phyloP scores from a whole-genome alignment of 768 basidiomycete genomes.

The Kwoniella bestiolae region DNA sequence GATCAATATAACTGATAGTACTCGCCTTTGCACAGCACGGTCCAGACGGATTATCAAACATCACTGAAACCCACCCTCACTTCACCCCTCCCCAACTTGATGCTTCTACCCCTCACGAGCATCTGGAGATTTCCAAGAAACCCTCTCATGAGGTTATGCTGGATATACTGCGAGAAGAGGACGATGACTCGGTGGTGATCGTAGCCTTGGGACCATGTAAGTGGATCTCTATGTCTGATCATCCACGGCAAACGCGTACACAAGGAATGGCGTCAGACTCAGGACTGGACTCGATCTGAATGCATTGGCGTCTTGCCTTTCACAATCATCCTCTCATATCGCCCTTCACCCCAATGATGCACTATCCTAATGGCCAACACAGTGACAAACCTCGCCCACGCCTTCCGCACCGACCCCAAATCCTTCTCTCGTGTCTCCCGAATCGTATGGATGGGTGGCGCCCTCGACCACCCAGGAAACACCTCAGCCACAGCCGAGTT shows the following conservation, averaged over 20 bases:
- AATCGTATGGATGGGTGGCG: conserved; percentile 92
- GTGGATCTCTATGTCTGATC: conserved; percentile 24
- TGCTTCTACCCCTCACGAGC: conserved; percentile 32
- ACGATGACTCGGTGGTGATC: conserved; percentile 50
- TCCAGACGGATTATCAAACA: conserved; percentile 57
- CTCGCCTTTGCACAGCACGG: conserved; percentile 47
- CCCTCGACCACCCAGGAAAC: conserved; percentile 88
- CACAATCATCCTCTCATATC: background rate
- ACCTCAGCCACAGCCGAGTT: conserved; percentile 81
- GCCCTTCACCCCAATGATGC: background rate
- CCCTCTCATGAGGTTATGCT: conserved; percentile 54
- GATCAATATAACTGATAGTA: conserved; percentile 2
- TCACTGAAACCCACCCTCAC: conserved; percentile 55
- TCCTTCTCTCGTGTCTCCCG: conserved; percentile 65
- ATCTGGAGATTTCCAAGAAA: conserved; percentile 44
- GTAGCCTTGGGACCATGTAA: conserved; percentile 57
- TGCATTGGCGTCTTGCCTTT: background rate
- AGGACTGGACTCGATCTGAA: no score
- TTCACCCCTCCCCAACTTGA: conserved; percentile 44
- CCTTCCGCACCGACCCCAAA: conserved; percentile 65
- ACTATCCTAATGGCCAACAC: conserved; percentile 41
- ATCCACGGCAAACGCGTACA: no score
- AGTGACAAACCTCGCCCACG: conserved; percentile 75
- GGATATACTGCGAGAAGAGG: conserved; percentile 47
- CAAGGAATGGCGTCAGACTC: no score